Evolutionary conservation across 805 yeast genomes (phyloP), one percentile per base, ranked within the genome.

Genomic region (Saccharomycopsis capsularis): DNA sequence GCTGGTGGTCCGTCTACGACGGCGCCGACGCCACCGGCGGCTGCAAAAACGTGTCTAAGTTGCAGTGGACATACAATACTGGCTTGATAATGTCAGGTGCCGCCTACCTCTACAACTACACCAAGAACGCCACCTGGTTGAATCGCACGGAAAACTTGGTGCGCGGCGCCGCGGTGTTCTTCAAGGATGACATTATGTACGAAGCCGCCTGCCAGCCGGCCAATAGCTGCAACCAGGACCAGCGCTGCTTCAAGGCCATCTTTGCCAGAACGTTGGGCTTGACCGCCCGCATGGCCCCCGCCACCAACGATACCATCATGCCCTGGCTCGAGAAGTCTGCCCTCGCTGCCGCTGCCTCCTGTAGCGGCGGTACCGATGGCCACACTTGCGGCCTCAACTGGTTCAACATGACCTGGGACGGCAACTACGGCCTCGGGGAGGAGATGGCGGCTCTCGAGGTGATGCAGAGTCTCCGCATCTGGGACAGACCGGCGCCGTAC

Each of bases 211-310:
- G 97, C 65, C 95, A 86, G 69, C 70, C 72, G 16, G 56, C 68
- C 1, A 62, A 61, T 6, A 69, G 73, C 36, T 90, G 98, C 70
- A 78, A 86, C 65, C 82, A 78, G 48, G 97, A 90, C 70, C 95
- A 90, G 70, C 74, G 95, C 52, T 79, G 93, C n/a, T 90, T 91
- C 74, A 87, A 85, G 69, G 95, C 95, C 1, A 85, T 82, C 57
- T 74, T 86, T 57, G 62, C 88, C 1, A 71, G 96, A 49, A 81
- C 81, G 62, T 64, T 90, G 62, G 93, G 89, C 1, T 66, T 78
- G 47, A 82, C 95, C 1, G 80, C 91, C 0, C 72, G 77, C 43
- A 65, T 91, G 63, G 82, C 78, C 1, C 95, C 95, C 3, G 68
- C 68, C 55, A 58, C 69, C 1, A 57, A 66, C 53, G 55, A 56